Conservation (phyloP, 148 eudicot species). For the Arbutus unedo region DNA sequence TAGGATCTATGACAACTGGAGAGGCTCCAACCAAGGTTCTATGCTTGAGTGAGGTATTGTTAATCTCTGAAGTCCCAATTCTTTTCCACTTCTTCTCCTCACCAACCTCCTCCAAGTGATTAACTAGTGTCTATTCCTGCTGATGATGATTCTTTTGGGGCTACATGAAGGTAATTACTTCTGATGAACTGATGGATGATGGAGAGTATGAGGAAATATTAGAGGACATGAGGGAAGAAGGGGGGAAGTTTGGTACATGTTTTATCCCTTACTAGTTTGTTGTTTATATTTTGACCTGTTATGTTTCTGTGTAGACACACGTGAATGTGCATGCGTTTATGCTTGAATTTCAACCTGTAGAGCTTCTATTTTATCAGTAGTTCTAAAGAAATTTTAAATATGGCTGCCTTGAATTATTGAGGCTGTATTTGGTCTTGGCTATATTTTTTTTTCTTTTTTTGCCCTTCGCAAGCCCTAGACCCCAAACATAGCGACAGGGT, state of each 20-base stretch:
- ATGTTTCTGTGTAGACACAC: background rate
- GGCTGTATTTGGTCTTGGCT: background rate
- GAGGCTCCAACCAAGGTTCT: conserved; percentile 74
- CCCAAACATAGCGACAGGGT: background rate
- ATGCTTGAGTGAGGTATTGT: conserved; percentile 75
- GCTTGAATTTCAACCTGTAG: background rate
- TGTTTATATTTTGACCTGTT: conserved; percentile 8
- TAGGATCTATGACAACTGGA: conserved; percentile 18
- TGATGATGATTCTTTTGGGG: conserved; percentile 8
- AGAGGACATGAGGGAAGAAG: conserved; percentile 87
- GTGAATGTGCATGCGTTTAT: background rate
- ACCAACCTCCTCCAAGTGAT: background rate
- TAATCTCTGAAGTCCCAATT: background rate
- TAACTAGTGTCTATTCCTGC: background rate
- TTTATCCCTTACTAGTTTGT: background rate
- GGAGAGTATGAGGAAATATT: conserved; percentile 83
- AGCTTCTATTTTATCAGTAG: background rate
- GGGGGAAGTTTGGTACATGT: conserved; percentile 72
- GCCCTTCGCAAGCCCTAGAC: background rate
- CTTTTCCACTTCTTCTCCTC: background rate
- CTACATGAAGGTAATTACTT: conserved; percentile 46
- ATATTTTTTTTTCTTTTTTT: background rate
- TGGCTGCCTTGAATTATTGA: background rate
- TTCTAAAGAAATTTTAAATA: background rate
- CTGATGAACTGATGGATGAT: conserved; percentile 74